These are phyloP conservation scores for Trypanosoma theileri DNA, from an alignment of 208 protist genomes.

Conservation along the genomic window DNA sequence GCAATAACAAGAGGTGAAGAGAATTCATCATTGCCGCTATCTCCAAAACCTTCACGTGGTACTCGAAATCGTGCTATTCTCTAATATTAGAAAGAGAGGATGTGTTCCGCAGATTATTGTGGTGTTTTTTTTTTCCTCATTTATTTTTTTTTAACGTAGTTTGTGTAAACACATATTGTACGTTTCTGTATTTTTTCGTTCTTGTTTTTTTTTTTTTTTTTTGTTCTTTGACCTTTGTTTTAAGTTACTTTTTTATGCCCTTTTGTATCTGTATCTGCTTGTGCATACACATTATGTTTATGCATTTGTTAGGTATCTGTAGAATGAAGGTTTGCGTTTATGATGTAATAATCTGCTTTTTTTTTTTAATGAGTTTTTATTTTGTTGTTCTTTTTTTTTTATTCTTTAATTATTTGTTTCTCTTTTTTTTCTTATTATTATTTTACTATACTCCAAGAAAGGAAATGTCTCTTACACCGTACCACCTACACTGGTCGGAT, in stretches of 20 bases:
- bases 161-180: slow-evolving; percentile 17
- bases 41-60: neutral
- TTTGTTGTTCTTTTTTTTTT: slow-evolving; percentile 16
- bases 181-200: slow-evolving; percentile 16
- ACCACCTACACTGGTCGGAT: slow-evolving; percentile 79
- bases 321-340: neutral
- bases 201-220: slow-evolving; percentile 19
- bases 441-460: neutral
- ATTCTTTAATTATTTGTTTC: slow-evolving; percentile 7
- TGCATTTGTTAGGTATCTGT: neutral
- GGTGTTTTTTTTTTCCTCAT: neutral
- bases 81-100: neutral
- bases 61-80: slow-evolving; percentile 18
- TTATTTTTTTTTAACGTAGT: neutral
- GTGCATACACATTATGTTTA: no score
- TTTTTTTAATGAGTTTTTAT: slow-evolving; percentile 13
- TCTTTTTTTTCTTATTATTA: slow-evolving; percentile 21
- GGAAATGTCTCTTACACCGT: slow-evolving; percentile 66
- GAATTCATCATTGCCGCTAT: neutral
- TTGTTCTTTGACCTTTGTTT: slow-evolving; percentile 1
- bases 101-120: neutral
- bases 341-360: neutral
- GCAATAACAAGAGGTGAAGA: neutral
- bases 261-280: neutral
- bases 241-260: neutral